Evolutionary conservation across 2,329 filamentous ascomycete species (phyloP).

Genomic region (Golovinomyces cichoracearum): DNA sequence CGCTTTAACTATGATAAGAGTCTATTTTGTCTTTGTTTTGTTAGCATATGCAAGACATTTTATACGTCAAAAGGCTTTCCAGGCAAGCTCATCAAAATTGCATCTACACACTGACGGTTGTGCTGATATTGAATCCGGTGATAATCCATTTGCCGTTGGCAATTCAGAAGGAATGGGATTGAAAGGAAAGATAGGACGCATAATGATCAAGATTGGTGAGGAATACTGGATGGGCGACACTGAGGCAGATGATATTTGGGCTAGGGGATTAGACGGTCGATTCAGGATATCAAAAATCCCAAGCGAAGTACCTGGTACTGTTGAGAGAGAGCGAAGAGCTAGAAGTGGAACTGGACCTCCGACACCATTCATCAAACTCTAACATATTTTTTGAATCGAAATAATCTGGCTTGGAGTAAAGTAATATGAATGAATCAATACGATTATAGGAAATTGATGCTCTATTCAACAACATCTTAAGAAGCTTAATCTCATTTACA

Average conservation of each 20-base stretch:
- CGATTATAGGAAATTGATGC: no score
- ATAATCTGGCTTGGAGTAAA: no score
- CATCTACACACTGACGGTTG: slow-evolving; percentile 14
- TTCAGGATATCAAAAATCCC: slow-evolving; percentile 24
- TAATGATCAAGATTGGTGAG: slow-evolving; percentile 47
- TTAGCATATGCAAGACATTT: slow-evolving; percentile 60
- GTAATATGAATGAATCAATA: no score
- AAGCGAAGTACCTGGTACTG: slow-evolving; percentile 17
- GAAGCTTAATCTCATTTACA: no score
- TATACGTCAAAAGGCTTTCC: slow-evolving; percentile 40
- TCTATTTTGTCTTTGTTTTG: slow-evolving; percentile 67
- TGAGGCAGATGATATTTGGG: slow-evolving; percentile 38
- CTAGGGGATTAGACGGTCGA: slow-evolving; percentile 32
- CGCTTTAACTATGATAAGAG: slow-evolving; percentile 43
- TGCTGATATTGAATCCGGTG: slow-evolving; percentile 23
- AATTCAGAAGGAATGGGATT: slow-evolving; percentile 55
- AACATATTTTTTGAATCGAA: no score
- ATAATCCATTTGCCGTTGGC: slow-evolving; percentile 43
- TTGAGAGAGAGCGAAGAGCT: slow-evolving; percentile 20
- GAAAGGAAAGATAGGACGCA: slow-evolving; percentile 50
- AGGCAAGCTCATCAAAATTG: slow-evolving; percentile 15
- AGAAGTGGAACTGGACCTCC: slow-evolving; percentile 18
- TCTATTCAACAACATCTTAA: no score
- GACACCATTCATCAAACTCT: slow-evolving; percentile 10
- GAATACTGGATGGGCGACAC: slow-evolving; percentile 59